Base-by-base conservation (phyloP, 163 green algal genomes). In the Volvox carteri region DNA sequence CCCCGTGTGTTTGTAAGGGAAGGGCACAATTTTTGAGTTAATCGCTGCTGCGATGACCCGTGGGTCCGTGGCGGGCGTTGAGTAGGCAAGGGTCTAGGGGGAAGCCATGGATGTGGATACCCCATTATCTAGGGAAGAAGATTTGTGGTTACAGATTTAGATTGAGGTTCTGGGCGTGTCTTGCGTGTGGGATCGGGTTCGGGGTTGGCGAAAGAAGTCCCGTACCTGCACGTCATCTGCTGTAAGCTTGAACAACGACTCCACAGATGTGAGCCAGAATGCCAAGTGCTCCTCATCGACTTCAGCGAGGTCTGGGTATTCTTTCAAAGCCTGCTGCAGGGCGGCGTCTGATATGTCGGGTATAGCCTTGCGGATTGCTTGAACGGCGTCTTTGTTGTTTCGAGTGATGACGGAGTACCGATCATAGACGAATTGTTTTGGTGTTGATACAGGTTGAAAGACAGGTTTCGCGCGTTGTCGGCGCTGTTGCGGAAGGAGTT, bases 141-240 rank as follows among this genome's bases (percentile, higher is more conserved):
- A n/a, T n/a, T n/a, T n/a, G n/a, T n/a, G n/a, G n/a, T n/a, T n/a
- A n/a, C n/a, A n/a, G n/a, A n/a, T n/a, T n/a, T n/a, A n/a, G n/a
- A n/a, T n/a, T n/a, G n/a, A n/a, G n/a, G n/a, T n/a, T n/a, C n/a
- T n/a, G n/a, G n/a, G n/a, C n/a, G n/a, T n/a, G n/a, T n/a, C n/a
- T n/a, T n/a, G n/a, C n/a, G n/a, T n/a, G n/a, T n/a, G n/a, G n/a
- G n/a, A n/a, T n/a, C n/a, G n/a, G n/a, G n/a, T n/a, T n/a, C n/a
- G n/a, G n/a, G n/a, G n/a, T n/a, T n/a, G n/a, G n/a, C n/a, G n/a
- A n/a, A n/a, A n/a, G n/a, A n/a, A n/a, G n/a, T n/a, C n/a, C n/a
- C n/a, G 44, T 50, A 77, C 79, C 60, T 78, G 46, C 7, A 87
- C 65, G 6, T 87, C 65, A 35, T 79, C 46, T 14, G n/a, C 12